Conservation (phyloP, 805 yeast genomes). For the Myxozyma vanderwaltii region DNA sequence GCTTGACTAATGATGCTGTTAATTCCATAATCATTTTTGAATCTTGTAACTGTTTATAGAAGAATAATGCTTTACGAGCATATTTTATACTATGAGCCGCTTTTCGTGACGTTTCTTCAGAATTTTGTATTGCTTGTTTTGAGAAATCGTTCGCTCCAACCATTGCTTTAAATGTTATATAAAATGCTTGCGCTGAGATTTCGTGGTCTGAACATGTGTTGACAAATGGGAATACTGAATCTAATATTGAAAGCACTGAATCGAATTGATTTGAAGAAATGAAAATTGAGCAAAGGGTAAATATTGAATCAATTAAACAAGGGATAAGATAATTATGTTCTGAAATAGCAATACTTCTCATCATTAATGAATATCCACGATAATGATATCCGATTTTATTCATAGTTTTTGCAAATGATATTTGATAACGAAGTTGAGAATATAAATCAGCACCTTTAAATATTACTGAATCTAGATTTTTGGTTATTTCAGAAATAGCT, state of each 20-base stretch:
- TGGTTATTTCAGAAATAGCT: conserved; percentile 4
- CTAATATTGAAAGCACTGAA: conserved; percentile 51
- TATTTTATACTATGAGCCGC: conserved; percentile 21
- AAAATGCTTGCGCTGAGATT: conserved; percentile 47
- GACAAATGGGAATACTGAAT: conserved; percentile 50
- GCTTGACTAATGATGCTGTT: not conserved
- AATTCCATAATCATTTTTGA: not conserved
- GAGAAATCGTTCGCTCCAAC: conserved; percentile 21
- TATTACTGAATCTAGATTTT: not conserved
- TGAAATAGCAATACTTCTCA: conserved; percentile 43
- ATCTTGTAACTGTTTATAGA: conserved; percentile 19
- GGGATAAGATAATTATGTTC: conserved; percentile 51
- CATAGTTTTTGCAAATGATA: conserved; percentile 12
- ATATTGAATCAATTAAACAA: conserved; percentile 51
- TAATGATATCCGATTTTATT: not conserved
- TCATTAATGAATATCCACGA: conserved; percentile 22
- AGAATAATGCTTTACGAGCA: not conserved
- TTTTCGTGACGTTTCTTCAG: not conserved
- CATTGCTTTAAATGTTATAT: conserved; percentile 41
- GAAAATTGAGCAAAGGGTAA: conserved; percentile 52
- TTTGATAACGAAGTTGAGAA: conserved; percentile 17
- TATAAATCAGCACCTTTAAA: not conserved
- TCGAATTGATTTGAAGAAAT: conserved; percentile 46
- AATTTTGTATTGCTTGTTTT: not conserved
- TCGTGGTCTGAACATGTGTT: conserved; percentile 47